A percentile compares a stretch with the other conserved stretches of the same genome.
Conservation (phyloP, 805 yeast species). For the Yarrowia sp. region DNA sequence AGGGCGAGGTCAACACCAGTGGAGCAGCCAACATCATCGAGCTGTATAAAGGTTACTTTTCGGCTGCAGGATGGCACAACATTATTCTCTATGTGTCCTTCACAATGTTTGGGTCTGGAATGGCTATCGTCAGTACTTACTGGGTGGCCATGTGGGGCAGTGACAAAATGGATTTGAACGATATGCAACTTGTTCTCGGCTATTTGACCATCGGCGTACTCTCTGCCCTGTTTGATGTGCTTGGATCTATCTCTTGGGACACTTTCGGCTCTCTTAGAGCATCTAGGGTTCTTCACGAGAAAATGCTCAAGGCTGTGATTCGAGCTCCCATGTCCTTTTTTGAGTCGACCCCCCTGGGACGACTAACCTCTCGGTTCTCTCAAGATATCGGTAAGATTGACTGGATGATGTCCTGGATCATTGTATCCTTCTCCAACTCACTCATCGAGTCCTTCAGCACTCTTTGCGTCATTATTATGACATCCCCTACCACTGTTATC, state of each 20-base stretch:
- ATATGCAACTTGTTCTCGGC: constrained; percentile 59
- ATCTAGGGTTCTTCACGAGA: constrained; percentile 52
- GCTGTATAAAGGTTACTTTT: constrained; percentile 68
- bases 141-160: constrained; percentile 95
- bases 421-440: constrained; percentile 40
- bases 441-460: constrained; percentile 52
- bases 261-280: constrained; percentile 31
- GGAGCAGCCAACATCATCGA: constrained; percentile 43
- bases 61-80: constrained; percentile 60
- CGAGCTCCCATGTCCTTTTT: constrained; percentile 93
- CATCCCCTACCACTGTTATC: constrained; percentile 73
- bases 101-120: constrained; percentile 49
- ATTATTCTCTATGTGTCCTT: constrained; percentile 35
- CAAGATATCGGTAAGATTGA: constrained; percentile 86
- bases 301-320: constrained; percentile 71
- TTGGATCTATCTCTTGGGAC: constrained; percentile 64
- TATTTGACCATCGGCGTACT: constrained; percentile 60
- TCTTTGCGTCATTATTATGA: constrained; percentile 72
- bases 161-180: constrained; percentile 56
- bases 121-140: constrained; percentile 61
- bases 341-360: constrained; percentile 92
- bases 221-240: constrained; percentile 47
- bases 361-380: constrained; percentile 85
- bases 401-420: constrained; percentile 50
- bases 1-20: constrained; percentile 1